Conservation (phyloP, 306 rosid species). For the Citrullus colocynthis region DNA sequence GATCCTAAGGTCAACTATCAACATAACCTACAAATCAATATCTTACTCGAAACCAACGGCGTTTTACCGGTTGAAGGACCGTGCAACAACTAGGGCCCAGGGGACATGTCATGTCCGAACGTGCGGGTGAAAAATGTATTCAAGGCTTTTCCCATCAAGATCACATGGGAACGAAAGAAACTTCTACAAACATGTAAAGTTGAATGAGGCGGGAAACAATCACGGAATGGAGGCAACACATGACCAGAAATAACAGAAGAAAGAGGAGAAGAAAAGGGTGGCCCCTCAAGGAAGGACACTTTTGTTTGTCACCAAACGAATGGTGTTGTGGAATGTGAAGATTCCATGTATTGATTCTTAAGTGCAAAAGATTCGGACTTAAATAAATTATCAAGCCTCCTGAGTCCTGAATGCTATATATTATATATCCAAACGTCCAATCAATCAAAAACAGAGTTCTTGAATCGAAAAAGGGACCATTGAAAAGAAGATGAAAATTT, state of each 20-base stretch:
- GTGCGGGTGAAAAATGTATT: slow-evolving; percentile 1
- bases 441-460: neutral
- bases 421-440: neutral
- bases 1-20: neutral
- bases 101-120: neutral
- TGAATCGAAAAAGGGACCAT: neutral
- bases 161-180: slow-evolving; percentile 6
- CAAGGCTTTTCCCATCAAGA: slow-evolving; percentile 1
- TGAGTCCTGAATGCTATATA: neutral
- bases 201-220: neutral
- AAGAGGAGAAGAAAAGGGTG: neutral
- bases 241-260: slow-evolving; percentile 6
- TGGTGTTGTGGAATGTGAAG: neutral
- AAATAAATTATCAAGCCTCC: neutral
- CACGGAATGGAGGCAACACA: neutral
- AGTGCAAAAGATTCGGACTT: neutral
- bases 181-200: neutral
- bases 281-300: slow-evolving; percentile 1
- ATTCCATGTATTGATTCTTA: slow-evolving; percentile 1
- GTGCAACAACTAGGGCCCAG: neutral
- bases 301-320: slow-evolving; percentile 5
- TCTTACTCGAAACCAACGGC: neutral
- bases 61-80: neutral
- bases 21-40: neutral
- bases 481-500: neutral